Evolutionary conservation across 495 filamentous ascomycete genomes (phyloP).

Genomic region (Glutinoglossum americanum): DNA sequence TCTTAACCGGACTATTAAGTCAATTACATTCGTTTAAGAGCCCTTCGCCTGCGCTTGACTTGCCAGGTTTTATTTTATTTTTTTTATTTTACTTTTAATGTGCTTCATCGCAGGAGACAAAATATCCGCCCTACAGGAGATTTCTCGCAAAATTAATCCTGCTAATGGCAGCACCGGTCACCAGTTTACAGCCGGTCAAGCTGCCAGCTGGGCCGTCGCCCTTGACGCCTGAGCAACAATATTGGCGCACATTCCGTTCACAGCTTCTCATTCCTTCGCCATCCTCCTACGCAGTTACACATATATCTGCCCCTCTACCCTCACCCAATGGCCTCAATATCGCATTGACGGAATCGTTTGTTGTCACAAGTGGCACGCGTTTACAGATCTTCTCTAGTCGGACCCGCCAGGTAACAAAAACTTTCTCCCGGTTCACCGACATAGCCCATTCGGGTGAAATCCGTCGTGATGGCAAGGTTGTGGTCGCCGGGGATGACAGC

Average conservation of each 20-base stretch:
- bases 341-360: slow-evolving; percentile 49
- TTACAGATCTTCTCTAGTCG: slow-evolving; percentile 83
- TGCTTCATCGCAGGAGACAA: no score
- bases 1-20: background rate
- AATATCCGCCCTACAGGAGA: background rate
- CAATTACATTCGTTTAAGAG: background rate
- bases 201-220: slow-evolving; percentile 51
- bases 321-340: slow-evolving; percentile 21
- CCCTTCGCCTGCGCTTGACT: no score
- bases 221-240: slow-evolving; percentile 72
- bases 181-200: slow-evolving; percentile 62
- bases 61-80: no score
- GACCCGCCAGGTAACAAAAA: slow-evolving; percentile 73
- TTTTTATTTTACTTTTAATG: no score
- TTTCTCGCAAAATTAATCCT: background rate
- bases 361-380: slow-evolving; percentile 73
- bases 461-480: slow-evolving; percentile 64
- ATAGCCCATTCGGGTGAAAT: slow-evolving; percentile 72
- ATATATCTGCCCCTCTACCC: slow-evolving; percentile 52
- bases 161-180: slow-evolving; percentile 72
- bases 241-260: slow-evolving; percentile 86
- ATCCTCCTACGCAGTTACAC: slow-evolving; percentile 62
- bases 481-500: slow-evolving; percentile 77
- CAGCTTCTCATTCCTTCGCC: slow-evolving; percentile 70
- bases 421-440: slow-evolving; percentile 79